Evolutionary conservation across 441 rosid species (phyloP).

Genomic region (Populus hybrid): DNA sequence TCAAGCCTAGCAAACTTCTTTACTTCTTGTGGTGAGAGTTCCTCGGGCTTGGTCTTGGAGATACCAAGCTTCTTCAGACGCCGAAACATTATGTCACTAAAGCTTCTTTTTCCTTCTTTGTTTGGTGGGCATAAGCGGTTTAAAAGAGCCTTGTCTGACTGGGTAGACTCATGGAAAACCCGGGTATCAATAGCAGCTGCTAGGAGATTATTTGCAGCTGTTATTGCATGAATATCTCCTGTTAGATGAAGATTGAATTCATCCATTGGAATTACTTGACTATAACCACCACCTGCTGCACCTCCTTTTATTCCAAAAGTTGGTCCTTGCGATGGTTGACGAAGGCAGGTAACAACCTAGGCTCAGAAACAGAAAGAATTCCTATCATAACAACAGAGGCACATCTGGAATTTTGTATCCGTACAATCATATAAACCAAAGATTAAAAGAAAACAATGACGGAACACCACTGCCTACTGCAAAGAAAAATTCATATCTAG

Average conservation of each 20-base stretch:
- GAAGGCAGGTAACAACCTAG: slow-evolving; percentile 91
- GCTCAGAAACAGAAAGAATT: slow-evolving; percentile 8
- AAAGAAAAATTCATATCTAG: not conserved
- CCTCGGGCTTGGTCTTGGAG: slow-evolving; percentile 75
- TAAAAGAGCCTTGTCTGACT: slow-evolving; percentile 91
- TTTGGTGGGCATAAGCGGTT: slow-evolving; percentile 83
- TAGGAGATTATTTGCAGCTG: slow-evolving; percentile 97
- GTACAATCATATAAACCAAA: not conserved
- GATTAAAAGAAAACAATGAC: not conserved
- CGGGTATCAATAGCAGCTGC: slow-evolving; percentile 99
- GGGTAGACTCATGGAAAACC: slow-evolving; percentile 84
- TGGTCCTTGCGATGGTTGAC: slow-evolving; percentile 99
- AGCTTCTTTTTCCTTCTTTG: slow-evolving; percentile 80
- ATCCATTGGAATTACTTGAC: slow-evolving; percentile 99
- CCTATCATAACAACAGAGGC: not conserved
- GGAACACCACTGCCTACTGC: not conserved
- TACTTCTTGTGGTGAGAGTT: slow-evolving; percentile 79
- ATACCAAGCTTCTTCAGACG: slow-evolving; percentile 90
- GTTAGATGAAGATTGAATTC: slow-evolving; percentile 98
- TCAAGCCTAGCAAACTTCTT: slow-evolving; percentile 89
- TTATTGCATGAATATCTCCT: slow-evolving; percentile 97
- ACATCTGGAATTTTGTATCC: not conserved
- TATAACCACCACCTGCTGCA: slow-evolving; percentile 99
- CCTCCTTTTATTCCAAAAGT: slow-evolving; percentile 99
- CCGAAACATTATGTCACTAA: slow-evolving; percentile 79